Evolutionary conservation across 495 filamentous ascomycete genomes (phyloP), one percentile per base, ranked within the genome.

Genomic region (Podospora pseudoanserina): DNA sequence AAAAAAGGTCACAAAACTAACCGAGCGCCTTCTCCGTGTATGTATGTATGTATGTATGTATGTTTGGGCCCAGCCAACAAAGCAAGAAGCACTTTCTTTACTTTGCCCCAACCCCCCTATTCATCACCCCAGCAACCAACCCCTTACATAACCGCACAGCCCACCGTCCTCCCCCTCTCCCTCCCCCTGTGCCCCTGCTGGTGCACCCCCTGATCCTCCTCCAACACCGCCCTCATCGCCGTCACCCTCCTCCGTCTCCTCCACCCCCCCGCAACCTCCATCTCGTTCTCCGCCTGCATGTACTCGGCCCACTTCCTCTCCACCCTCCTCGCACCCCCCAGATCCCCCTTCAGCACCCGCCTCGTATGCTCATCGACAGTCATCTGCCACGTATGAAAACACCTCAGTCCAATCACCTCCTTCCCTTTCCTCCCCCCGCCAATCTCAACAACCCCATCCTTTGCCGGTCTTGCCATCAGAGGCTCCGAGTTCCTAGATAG

Each of bases 221-320:
- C 39, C 39, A 49, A 49, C 7, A 9, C 9, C 7, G 9, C 39
- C 39, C 39, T 49, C 39, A 2, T 49, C 39, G 3, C 39, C 39
- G 6, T 49, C 39, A 16, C 39, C 39, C 39, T 49, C 39, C 39
- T 49, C 39, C 93, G 81, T 68, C 93, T 82, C 60, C 94, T 79
- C 65, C 94, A 80, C 53, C 93, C 82, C 0, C 87, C 88, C 1
- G 72, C 83, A 1, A 85, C 86, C 0, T 90, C 92, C 0, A 90
- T 92, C 74, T 97, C 96, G 72, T 97, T 91, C 26, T 85, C 90
- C 5, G 91, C 88, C 79, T 94, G 90, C 95, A 97, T 98, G 70
- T 93, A 94, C 39, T 96, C 90, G 0, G 89, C 92, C 95, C 95
- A 99, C 79, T 93, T 96, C 62, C 87, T 83, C 79, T 97, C 93